These are phyloP conservation scores for Scheffersomyces spartinae DNA, from an alignment of 805 yeast genomes.

Conservation along the genomic window DNA sequence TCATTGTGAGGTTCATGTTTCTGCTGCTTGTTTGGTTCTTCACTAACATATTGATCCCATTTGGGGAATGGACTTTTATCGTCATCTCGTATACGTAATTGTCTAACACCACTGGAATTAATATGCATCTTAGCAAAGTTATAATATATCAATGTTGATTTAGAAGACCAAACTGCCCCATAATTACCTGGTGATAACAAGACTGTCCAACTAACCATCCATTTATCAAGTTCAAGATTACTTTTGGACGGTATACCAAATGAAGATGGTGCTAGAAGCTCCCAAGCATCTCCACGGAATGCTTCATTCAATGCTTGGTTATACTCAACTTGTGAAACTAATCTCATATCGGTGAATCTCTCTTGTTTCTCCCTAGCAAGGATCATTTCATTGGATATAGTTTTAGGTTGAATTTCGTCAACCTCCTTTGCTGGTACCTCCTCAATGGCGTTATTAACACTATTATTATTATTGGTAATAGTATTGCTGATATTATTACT, in stretches of 20 bases:
- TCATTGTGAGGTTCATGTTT: conserved; percentile 13
- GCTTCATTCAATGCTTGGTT: conserved; percentile 52
- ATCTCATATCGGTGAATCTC: conserved; percentile 36
- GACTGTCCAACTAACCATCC: conserved; percentile 79
- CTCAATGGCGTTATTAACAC: background rate
- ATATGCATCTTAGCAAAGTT: conserved; percentile 70
- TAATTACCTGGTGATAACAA: conserved; percentile 48
- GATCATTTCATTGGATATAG: conserved; percentile 3
- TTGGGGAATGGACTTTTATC: conserved; percentile 18
- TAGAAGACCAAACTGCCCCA: conserved; percentile 51
- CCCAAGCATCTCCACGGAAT: conserved; percentile 51
- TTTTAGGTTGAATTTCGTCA: conserved; percentile 2
- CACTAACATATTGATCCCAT: conserved; percentile 11
- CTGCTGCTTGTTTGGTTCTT: conserved; percentile 1
- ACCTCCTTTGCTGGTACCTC: background rate
- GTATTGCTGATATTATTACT: conserved; percentile 2
- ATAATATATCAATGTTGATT: conserved; percentile 57
- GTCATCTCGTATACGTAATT: conserved; percentile 20
- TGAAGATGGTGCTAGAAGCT: conserved; percentile 42
- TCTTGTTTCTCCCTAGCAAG: conserved; percentile 5
- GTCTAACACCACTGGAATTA: conserved; percentile 40
- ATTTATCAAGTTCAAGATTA: conserved; percentile 55
- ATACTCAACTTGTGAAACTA: conserved; percentile 58
- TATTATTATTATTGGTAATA: conserved; percentile 1
- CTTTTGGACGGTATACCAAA: conserved; percentile 61